Base-by-base conservation (phyloP, 192 early-diverging fungal species). In the Mycoemilia scoparia region DNA sequence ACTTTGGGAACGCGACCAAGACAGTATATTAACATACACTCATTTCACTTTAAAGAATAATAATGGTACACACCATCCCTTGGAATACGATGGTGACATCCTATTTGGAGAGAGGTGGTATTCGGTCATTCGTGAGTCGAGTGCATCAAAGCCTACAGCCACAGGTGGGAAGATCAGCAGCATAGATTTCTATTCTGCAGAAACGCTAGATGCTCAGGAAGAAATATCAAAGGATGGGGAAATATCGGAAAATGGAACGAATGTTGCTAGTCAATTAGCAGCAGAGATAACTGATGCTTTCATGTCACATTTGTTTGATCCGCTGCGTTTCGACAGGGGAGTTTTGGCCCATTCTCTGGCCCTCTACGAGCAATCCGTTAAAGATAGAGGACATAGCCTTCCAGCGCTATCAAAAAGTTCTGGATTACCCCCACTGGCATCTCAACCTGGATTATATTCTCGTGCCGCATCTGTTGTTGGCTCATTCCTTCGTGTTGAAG, bases 1-100 rank as follows among this genome's bases (percentile, higher is more conserved):
- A 10, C 49, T 63, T 35, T 63, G 60, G 60, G 50, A 52, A 24
- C 49, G 60, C 3, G 34, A 35, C 6, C 48, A 55, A n/a, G 60
- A 51, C 24, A 2, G 45, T 8, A 40, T 57, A 13, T 17, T 57
- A 30, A 53, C 60, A 7, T 35, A 63, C 18, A 50, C 54, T 29
- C 43, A 57, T 34, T 52, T 62, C 36, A 42, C 45, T 19, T 43
- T 62, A 11, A 35, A 37, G 26, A 27, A 15, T 20, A 21, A 13
- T 3, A 31, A 24, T 16, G 44, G 36, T 13, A n/a, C n/a, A n/a
- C n/a, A n/a, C n/a, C n/a, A n/a, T n/a, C n/a, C n/a, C n/a, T 32
- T 51, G 20, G 24, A 39, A 34, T 51, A 46, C 34, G 43, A 49
- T 25, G 58, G 53, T 8, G 47, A 61, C 22, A 43, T 41, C 3